These are phyloP conservation scores for Colletotrichum graminicola DNA, from an alignment of 2,329 filamentous ascomycete species.

Conservation along the genomic window DNA sequence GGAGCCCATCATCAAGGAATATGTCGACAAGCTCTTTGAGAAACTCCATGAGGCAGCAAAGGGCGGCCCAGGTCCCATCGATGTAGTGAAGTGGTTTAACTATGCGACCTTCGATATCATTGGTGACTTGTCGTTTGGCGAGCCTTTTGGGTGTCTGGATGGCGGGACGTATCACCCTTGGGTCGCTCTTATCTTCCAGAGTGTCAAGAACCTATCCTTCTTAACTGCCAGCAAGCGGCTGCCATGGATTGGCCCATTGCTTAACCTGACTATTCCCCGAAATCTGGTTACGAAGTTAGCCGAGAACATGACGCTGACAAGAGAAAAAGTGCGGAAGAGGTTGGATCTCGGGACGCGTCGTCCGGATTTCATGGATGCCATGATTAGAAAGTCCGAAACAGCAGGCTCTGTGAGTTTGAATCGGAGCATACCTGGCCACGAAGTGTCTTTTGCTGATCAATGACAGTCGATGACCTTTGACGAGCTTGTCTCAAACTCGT, in stretches of 20 bases:
- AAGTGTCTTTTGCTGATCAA: too few species aligned
- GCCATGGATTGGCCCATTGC: too few species aligned
- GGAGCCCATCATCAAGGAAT: slow-evolving; percentile 48
- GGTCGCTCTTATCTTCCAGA: slow-evolving; percentile 11
- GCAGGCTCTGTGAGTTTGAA: too few species aligned
- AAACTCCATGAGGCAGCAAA: slow-evolving; percentile 49
- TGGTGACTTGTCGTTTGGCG: slow-evolving; percentile 48
- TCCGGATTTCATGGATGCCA: slow-evolving; percentile 26
- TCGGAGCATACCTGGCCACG: too few species aligned
- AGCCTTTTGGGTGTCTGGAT: slow-evolving; percentile 47
- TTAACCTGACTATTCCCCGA: too few species aligned
- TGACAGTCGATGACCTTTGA: neutral
- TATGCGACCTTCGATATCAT: slow-evolving; percentile 49
- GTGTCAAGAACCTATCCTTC: neutral
- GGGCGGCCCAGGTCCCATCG: slow-evolving; percentile 8
- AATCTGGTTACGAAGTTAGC: too few species aligned
- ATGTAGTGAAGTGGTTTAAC: slow-evolving; percentile 47
- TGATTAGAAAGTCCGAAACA: neutral
- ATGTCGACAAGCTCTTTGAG: slow-evolving; percentile 55
- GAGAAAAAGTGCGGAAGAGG: slow-evolving; percentile 10
- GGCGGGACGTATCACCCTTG: slow-evolving; percentile 18
- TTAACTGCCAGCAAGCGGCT: too few species aligned
- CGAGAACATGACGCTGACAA: too few species aligned
- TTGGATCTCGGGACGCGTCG: slow-evolving; percentile 2
- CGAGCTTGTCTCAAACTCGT: neutral